Evolutionary conservation across 164 flowering plant species (phyloP), one percentile per base, ranked within the genome.

Genomic region (Paratinospora sagittata): DNA sequence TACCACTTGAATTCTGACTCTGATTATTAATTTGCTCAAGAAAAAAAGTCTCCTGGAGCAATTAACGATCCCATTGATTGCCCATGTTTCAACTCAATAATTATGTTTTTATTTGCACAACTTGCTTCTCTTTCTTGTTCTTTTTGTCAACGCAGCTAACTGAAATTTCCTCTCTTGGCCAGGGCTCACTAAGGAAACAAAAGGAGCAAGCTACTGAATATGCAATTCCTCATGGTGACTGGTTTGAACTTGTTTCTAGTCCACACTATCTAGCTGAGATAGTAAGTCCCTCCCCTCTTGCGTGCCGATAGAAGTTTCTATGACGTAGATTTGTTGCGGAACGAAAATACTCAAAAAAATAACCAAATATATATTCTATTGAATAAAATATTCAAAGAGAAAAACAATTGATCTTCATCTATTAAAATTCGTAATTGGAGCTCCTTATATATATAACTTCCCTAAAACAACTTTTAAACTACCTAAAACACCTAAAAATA

Each of bases 201-300:
- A 23, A 24, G 17, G 84, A 79, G 39, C 73, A 84, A 65, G 63
- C 16, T 24, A 75, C 86, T 27, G 88, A 85, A 41, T 91, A 92
- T 79, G 79, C 69, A 66, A 90, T 90, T 70, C 99, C 97, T 55
- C 75, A 70, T 70, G 96, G 99, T 34, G 97, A 92, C 81, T 95
- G 97, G 97, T 95, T 95, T 67, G 85, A 90, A 66, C 27, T 82
- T 63, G 99, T 91, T 68, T 95, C 97, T 14, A 84, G 86, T 77
- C 94, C 99, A 21, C 97, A 95, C 81, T 95, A 92, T 72, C 79
- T 92, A 30, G 96, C 99, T 43, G 97, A 95, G 79, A 88, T 92
- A 41, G 99, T 92, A 85, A 82, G 47, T 68, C 70, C 60, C 74
- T 70, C 71, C 37, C 73, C 63, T 73, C 69, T 70, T 70, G 17